phyloP scores from a whole-genome alignment of 257 asterid genomes.

The Leptodermis oblonga region DNA sequence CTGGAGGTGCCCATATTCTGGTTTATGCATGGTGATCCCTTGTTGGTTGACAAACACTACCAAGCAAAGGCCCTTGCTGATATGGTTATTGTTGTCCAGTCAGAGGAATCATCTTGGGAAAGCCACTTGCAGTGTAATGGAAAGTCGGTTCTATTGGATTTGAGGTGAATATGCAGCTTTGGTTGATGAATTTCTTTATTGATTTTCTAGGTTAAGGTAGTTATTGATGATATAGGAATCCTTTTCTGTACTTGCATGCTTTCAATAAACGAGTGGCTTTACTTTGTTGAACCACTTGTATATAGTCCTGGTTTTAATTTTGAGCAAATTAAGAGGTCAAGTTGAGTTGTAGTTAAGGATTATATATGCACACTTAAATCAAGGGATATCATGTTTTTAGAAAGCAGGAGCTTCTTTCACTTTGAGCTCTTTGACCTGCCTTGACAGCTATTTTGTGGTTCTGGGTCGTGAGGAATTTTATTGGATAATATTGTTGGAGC shows the following conservation, averaged over 20 bases:
- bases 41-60: constrained; percentile 91
- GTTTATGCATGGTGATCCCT: constrained; percentile 82
- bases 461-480: not conserved
- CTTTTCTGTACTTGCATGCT: not conserved
- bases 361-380: not conserved
- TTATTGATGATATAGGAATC: not conserved
- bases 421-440: not conserved
- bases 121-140: constrained; percentile 99
- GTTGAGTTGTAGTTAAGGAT: not conserved
- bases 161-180: constrained; percentile 51
- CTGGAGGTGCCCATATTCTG: constrained; percentile 93
- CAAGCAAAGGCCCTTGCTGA: constrained; percentile 95
- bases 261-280: not conserved
- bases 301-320: not conserved
- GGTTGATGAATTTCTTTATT: constrained; percentile 12
- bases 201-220: not conserved
- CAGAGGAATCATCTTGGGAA: constrained; percentile 93
- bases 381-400: not conserved
- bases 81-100: constrained; percentile 96
- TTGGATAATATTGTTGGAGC: not conserved
- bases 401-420: not conserved
- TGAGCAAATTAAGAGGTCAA: not conserved
- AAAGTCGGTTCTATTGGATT: constrained; percentile 70
- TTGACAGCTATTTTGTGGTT: not conserved
- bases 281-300: not conserved